phyloP scores from a whole-genome alignment of 192 early-diverging fungal genomes.

The Coemansia sp. region DNA sequence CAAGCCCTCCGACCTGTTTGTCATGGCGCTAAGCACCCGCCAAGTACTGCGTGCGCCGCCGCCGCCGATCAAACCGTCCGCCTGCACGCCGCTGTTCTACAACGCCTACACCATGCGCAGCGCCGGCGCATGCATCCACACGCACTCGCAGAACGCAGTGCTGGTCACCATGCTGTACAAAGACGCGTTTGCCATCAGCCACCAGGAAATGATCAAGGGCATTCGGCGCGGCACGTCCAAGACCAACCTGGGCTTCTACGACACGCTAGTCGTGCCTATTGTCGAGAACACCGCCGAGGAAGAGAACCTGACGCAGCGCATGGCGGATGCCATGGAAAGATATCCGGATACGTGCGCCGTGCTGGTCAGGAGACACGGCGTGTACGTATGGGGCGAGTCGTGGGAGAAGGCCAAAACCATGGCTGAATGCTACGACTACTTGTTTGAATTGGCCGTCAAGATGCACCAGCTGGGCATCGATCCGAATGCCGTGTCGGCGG shows the following conservation, averaged over 20 bases:
- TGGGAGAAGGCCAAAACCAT: conserved; percentile 99
- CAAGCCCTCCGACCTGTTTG: conserved; percentile 79
- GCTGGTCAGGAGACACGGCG: conserved; percentile 92
- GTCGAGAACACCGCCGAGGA: conserved; percentile 96
- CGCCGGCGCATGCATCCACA: conserved; percentile 93
- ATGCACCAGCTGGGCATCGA: conserved; percentile 88
- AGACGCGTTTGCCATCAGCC: conserved; percentile 81
- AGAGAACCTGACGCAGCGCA: conserved; percentile 83
- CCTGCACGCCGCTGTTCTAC: conserved; percentile 94
- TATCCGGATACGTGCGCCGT: conserved; percentile 93
- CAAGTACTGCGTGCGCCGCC: conserved; percentile 70
- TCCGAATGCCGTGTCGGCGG: conserved; percentile 54
- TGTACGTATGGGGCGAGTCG: conserved; percentile 94
- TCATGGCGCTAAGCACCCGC: conserved; percentile 65
- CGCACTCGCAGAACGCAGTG: conserved; percentile 94
- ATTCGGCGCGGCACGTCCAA: conserved; percentile 75
- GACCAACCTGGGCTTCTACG: conserved; percentile 72
- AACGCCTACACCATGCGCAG: conserved; percentile 85
- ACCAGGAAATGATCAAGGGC: conserved; percentile 99
- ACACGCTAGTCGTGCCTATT: conserved; percentile 87
- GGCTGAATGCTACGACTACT: conserved; percentile 98
- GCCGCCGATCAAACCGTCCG: conserved; percentile 74
- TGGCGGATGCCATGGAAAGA: conserved; percentile 84
- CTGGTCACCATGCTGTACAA: conserved; percentile 87
- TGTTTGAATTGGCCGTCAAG: conserved; percentile 95